Percentiles rank a stretch among this genome's conserved stretches.
These are phyloP conservation scores for Colletotrichum tamarilloi DNA, from an alignment of 2,329 filamentous ascomycete species.

Conservation along the genomic window DNA sequence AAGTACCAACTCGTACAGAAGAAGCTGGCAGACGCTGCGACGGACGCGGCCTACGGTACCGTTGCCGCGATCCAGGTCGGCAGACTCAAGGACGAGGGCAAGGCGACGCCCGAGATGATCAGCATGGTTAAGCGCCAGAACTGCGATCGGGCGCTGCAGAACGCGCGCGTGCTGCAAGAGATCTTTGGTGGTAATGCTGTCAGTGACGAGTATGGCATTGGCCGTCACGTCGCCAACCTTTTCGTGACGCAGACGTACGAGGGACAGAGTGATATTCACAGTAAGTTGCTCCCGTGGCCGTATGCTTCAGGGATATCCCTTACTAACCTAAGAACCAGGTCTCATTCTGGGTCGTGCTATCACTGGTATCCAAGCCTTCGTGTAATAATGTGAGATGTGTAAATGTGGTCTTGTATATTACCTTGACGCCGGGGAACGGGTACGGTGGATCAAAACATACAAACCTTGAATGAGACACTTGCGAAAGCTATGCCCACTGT, in stretches of 20 bases:
- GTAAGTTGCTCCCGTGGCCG: conserved; percentile 63
- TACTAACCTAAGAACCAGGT: conserved; percentile 55
- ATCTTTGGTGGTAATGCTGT: conserved; percentile 98
- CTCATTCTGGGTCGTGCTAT: conserved; percentile 76
- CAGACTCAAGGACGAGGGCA: conserved; percentile 90
- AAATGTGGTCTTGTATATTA: neutral
- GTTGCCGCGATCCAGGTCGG: conserved; percentile 91
- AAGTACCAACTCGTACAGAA: conserved; percentile 98
- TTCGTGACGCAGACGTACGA: conserved; percentile 99
- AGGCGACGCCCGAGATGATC: conserved; percentile 94
- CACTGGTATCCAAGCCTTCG: conserved; percentile 84
- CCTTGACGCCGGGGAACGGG: neutral
- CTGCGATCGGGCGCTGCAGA: conserved; percentile 87
- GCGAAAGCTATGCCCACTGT: neutral
- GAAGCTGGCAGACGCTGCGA: conserved; percentile 93
- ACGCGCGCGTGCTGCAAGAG: conserved; percentile 87
- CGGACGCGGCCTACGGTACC: conserved; percentile 92
- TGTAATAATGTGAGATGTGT: conserved; percentile 51
- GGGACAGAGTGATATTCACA: conserved; percentile 97
- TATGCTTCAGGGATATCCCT: neutral
- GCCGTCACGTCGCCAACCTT: conserved; percentile 92
- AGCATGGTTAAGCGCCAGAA: conserved; percentile 97
- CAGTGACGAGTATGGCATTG: conserved; percentile 96
- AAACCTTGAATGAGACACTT: neutral
- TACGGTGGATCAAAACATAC: neutral